These are phyloP conservation scores for Conoideocrella luteorostrata DNA, from an alignment of 2,329 filamentous ascomycete species.

Conservation along the genomic window DNA sequence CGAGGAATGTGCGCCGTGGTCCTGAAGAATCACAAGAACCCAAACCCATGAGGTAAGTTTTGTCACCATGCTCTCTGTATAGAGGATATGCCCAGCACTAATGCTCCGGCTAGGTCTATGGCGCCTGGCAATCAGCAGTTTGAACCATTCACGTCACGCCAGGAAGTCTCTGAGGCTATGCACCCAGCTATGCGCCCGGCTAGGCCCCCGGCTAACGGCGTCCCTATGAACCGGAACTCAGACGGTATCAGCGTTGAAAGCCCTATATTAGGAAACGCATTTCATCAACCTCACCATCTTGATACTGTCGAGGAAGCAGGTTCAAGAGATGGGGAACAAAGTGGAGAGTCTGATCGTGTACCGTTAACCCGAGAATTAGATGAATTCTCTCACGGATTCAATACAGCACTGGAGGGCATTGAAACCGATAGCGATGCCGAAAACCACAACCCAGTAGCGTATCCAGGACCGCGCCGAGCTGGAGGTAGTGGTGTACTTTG, in stretches of 20 bases:
- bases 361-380: conserved; percentile 36
- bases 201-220: background rate
- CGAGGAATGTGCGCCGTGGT: conserved; percentile 1
- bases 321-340: conserved; percentile 18
- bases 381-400: conserved; percentile 38
- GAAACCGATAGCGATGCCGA: conserved; percentile 22
- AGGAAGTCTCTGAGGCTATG: conserved; percentile 18
- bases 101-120: conserved; percentile 23
- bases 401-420: conserved; percentile 32
- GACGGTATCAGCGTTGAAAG: conserved; percentile 7
- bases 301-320: conserved; percentile 7
- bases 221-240: conserved; percentile 10
- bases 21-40: conserved; percentile 19
- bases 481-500: conserved; percentile 39
- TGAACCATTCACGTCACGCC: conserved; percentile 22
- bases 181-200: background rate
- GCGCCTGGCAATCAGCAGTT: conserved; percentile 18
- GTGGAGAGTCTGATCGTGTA: conserved; percentile 27
- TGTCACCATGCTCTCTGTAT: background rate
- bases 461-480: conserved; percentile 18
- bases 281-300: conserved; percentile 3
- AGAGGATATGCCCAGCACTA: conserved; percentile 3
- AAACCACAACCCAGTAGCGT: conserved; percentile 14
- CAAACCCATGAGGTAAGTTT: conserved; percentile 35
- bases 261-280: background rate